These are phyloP conservation scores for Persicaria maculosa DNA, from an alignment of 148 eudicot species.

Conservation along the genomic window DNA sequence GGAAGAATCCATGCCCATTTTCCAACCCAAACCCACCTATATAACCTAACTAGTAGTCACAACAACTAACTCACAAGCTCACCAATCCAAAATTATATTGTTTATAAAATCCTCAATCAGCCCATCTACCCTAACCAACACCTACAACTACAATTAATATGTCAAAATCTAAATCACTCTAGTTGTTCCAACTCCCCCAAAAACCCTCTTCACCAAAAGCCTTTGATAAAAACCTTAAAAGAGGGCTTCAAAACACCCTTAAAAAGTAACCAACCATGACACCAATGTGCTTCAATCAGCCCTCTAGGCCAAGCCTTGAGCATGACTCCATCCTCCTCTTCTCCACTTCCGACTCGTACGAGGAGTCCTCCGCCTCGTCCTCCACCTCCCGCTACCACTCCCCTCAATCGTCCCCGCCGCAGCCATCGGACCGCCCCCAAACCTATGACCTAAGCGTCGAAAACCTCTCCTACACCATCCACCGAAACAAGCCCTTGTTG, in stretches of 20 bases:
- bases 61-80: neutral
- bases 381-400: constrained; percentile 52
- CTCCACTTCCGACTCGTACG: constrained; percentile 43
- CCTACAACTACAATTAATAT: too few species aligned
- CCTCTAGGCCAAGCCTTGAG: constrained; percentile 17
- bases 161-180: too few species aligned
- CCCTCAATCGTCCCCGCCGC: constrained; percentile 29
- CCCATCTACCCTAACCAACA: constrained; percentile 4
- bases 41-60: neutral
- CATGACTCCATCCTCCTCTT: constrained; percentile 67
- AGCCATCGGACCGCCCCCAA: constrained; percentile 10
- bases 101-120: neutral
- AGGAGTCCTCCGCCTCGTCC: constrained; percentile 45
- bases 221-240: too few species aligned
- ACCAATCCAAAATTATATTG: neutral
- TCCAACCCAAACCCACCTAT: neutral
- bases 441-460: constrained; percentile 38
- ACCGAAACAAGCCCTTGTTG: constrained; percentile 24
- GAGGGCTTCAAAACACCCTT: neutral
- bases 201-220: neutral
- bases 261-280: constrained; percentile 41
- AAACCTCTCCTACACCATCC: constrained; percentile 70
- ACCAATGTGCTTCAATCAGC: constrained; percentile 38
- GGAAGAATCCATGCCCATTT: neutral
- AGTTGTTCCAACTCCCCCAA: constrained; percentile 7